A percentile compares a stretch with the other conserved stretches of the same genome.
Conservation (phyloP, 345 rosid genomes). For the Citrus inodora region DNA sequence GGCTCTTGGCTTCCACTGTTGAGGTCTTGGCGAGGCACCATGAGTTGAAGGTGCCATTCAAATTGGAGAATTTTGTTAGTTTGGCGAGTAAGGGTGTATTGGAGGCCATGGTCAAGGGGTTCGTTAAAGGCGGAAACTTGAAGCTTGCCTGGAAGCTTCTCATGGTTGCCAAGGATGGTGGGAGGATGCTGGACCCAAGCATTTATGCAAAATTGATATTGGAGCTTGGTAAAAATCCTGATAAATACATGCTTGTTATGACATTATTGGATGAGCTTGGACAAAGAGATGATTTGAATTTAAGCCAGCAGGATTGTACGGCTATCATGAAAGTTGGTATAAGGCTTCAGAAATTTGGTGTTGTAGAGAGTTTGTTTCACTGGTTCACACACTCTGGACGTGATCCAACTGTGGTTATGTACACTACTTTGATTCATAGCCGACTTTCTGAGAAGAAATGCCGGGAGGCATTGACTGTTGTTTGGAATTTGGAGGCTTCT, state of each 20-base stretch:
- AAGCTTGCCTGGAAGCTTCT: constrained; percentile 70
- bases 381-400: constrained; percentile 64
- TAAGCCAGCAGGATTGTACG: constrained; percentile 77
- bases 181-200: constrained; percentile 60
- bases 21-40: constrained; percentile 70
- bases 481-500: constrained; percentile 88
- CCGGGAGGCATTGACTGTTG: constrained; percentile 72
- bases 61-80: constrained; percentile 46
- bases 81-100: constrained; percentile 62
- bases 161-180: constrained; percentile 39
- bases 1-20: constrained; percentile 58
- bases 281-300: constrained; percentile 57
- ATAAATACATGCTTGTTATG: constrained; percentile 44
- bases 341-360: constrained; percentile 50
- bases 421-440: constrained; percentile 81
- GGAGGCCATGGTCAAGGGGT: constrained; percentile 81
- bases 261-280: constrained; percentile 59
- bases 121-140: constrained; percentile 61
- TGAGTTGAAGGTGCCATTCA: constrained; percentile 52
- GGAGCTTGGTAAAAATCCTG: constrained; percentile 76
- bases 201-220: constrained; percentile 67
- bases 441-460: constrained; percentile 50
- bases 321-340: constrained; percentile 78
- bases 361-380: constrained; percentile 56
- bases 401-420: constrained; percentile 69